Conservation (phyloP, 169 alveolate genomes). For the Babesia bovis region DNA sequence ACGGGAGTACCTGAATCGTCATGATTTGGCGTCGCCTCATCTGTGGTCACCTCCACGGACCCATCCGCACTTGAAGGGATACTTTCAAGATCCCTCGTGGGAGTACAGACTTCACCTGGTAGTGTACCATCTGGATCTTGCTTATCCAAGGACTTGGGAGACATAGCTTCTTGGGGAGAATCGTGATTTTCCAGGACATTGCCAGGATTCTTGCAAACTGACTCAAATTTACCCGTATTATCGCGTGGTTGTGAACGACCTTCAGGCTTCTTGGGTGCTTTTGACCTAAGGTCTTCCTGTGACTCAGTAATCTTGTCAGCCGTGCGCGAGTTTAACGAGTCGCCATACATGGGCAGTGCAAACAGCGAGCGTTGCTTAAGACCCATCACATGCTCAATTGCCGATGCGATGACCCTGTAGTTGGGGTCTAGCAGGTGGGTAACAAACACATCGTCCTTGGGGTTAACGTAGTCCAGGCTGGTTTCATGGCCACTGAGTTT, state of each 20-base stretch:
- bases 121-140: too few relatives aligned
- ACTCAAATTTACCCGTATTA: slow-evolving; percentile 33
- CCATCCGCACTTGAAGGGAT: too few relatives aligned
- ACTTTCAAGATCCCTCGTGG: too few relatives aligned
- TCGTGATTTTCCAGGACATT: too few relatives aligned
- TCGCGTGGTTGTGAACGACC: slow-evolving; percentile 10
- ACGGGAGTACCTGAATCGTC: too few relatives aligned
- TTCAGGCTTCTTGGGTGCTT: neutral
- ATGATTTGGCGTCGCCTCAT: too few relatives aligned
- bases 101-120: too few relatives aligned
- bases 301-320: neutral
- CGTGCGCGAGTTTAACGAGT: slow-evolving; percentile 6
- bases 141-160: too few relatives aligned
- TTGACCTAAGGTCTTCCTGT: neutral
- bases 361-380: slow-evolving; percentile 28
- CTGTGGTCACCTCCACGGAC: too few relatives aligned
- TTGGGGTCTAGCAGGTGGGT: slow-evolving; percentile 60
- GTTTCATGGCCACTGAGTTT: slow-evolving; percentile 36
- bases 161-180: too few relatives aligned
- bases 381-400: slow-evolving; percentile 37
- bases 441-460: slow-evolving; percentile 57
- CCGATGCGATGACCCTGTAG: slow-evolving; percentile 35
- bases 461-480: slow-evolving; percentile 23
- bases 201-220: slow-evolving; percentile 18
- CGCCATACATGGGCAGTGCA: slow-evolving; percentile 32